Percentiles rank a stretch among this genome's conserved stretches.
Evolutionary conservation across 768 basidiomycete species (phyloP).

Genomic region (Cubamyces lactineus): DNA sequence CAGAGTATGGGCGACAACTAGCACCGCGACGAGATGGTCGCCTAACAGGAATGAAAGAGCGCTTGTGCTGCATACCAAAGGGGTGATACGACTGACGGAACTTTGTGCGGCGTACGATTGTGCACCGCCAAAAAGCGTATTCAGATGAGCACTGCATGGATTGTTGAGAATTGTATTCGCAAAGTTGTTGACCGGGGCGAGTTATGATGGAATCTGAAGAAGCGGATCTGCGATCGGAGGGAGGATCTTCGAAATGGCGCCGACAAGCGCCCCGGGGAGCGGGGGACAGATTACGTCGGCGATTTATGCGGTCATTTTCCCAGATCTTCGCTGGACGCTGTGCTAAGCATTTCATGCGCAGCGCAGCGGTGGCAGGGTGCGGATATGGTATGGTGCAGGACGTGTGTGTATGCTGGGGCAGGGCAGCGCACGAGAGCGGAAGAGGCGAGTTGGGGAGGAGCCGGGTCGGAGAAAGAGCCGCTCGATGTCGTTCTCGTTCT

Average conservation of each 20-base stretch:
- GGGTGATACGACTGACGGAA: too few species aligned
- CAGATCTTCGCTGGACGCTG: conserved; percentile 15
- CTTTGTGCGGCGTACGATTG: too few species aligned
- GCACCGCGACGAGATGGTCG: too few species aligned
- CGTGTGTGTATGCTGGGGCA: neutral
- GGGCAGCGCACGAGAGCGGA: neutral
- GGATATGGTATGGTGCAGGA: neutral
- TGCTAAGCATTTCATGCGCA: conserved; percentile 13
- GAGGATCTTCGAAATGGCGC: conserved; percentile 21
- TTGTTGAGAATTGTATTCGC: neutral
- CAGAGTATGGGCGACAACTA: too few species aligned
- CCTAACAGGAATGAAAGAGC: neutral
- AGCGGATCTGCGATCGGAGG: conserved; percentile 28
- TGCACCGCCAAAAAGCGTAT: neutral
- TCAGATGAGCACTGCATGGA: conserved; percentile 1
- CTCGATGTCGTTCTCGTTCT: conserved; percentile 1
- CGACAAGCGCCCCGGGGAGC: conserved; percentile 16
- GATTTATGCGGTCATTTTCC: conserved; percentile 15
- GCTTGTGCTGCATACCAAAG: neutral
- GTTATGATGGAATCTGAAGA: conserved; percentile 24
- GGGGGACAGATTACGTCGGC: conserved; percentile 22
- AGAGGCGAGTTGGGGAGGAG: conserved; percentile 1
- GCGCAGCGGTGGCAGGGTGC: conserved; percentile 1
- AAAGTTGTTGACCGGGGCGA: conserved; percentile 1
- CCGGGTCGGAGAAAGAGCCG: conserved; percentile 7